Conservation (phyloP, 2,329 filamentous ascomycete species). For the Bipolaris victoriae region DNA sequence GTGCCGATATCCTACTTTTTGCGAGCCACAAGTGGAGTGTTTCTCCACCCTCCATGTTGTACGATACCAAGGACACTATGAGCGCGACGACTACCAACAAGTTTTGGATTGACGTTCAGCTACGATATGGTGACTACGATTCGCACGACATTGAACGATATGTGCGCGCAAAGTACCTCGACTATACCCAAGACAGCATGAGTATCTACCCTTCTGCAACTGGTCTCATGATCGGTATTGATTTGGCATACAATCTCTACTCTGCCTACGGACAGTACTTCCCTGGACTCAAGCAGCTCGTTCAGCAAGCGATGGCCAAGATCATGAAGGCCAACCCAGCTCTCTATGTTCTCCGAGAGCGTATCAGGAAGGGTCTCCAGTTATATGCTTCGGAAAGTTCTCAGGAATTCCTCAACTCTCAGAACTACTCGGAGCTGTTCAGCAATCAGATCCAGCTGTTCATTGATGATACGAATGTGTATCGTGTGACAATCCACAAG, state of each 20-base stretch:
- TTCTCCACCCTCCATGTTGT: constrained; percentile 87
- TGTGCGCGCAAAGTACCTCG: constrained; percentile 95
- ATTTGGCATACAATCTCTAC: constrained; percentile 97
- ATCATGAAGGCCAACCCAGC: constrained; percentile 99
- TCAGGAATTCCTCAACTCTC: constrained; percentile 98
- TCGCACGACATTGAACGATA: constrained; percentile 99
- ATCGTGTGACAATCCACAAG: constrained; percentile 99
- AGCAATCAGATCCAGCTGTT: constrained; percentile 99
- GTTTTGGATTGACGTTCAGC: constrained; percentile 97
- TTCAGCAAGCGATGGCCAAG: constrained; percentile 99
- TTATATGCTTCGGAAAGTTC: constrained; percentile 98
- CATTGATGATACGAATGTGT: constrained; percentile 99
- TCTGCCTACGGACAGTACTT: constrained; percentile 99
- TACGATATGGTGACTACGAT: constrained; percentile 97
- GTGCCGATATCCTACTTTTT: constrained; percentile 94
- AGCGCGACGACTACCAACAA: constrained; percentile 96
- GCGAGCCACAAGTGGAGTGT: constrained; percentile 99
- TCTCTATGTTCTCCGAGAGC: constrained; percentile 92
- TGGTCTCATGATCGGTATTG: constrained; percentile 96
- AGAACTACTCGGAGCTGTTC: constrained; percentile 99
- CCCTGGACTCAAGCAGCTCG: constrained; percentile 90
- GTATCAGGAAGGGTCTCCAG: constrained; percentile 97
- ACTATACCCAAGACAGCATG: constrained; percentile 98
- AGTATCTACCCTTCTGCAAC: constrained; percentile 98
- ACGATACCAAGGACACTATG: constrained; percentile 95